phyloP scores from a whole-genome alignment of 305 asterid genomes.

The Fraxinus ornus region DNA sequence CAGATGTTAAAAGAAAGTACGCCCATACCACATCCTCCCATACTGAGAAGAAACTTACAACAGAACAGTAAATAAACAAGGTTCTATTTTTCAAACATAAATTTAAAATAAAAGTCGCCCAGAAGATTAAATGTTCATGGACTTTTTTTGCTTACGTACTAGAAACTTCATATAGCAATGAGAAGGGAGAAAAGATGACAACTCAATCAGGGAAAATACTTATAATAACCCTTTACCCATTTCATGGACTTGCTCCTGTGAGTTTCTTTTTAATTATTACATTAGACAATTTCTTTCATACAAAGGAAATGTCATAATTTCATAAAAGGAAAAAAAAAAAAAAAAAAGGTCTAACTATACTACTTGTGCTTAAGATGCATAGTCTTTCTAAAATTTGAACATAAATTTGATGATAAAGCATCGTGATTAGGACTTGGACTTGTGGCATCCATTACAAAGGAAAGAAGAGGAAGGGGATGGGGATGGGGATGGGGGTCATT shows the following conservation, averaged over 20 bases:
- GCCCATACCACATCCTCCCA: not conserved
- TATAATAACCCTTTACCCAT: not conserved
- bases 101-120: not conserved
- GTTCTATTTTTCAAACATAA: not conserved
- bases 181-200: not conserved
- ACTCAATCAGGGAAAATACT: not conserved
- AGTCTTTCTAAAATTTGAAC: not conserved
- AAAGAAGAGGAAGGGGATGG: not conserved
- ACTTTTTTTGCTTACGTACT: not conserved
- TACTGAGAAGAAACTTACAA: conserved; percentile 7
- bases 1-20: not conserved
- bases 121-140: not conserved
- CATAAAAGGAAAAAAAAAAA: not conserved
- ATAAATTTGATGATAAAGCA: not conserved
- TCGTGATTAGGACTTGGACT: not conserved
- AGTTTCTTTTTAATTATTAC: not conserved
- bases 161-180: not conserved
- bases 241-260: not conserved
- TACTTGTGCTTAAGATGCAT: not conserved
- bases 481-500: not conserved
- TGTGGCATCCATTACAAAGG: not conserved
- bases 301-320: not conserved
- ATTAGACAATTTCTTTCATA: not conserved
- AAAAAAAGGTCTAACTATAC: not conserved
- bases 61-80: not conserved